Percentiles rank a stretch among this genome's conserved stretches.
Evolutionary conservation across 805 yeast species (phyloP).

Genomic region (Starmerella asiatica): DNA sequence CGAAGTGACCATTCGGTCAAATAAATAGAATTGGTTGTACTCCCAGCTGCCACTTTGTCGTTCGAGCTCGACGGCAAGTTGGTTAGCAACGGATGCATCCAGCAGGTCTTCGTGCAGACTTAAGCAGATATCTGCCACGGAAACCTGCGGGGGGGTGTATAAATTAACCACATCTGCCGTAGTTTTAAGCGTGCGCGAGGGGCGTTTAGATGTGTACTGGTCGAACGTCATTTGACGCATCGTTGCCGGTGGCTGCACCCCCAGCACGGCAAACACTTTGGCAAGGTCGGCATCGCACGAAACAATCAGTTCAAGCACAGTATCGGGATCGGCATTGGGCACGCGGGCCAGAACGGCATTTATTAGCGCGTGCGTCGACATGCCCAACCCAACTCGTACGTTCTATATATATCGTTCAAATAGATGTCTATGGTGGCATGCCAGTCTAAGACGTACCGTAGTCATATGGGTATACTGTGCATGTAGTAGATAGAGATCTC

Average conservation of each 20-base stretch:
- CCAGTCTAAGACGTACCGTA: too few relatives aligned
- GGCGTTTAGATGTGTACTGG: conserved; percentile 3
- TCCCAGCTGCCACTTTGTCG: conserved; percentile 32
- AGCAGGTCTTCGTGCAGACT: conserved; percentile 40
- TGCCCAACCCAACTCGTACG: neutral
- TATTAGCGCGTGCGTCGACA: conserved; percentile 19
- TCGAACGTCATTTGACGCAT: conserved; percentile 18
- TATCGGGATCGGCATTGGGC: conserved; percentile 33
- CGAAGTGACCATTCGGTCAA: conserved; percentile 48
- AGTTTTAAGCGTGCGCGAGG: conserved; percentile 6
- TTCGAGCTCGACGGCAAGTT: conserved; percentile 33
- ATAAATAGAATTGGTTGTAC: conserved; percentile 41
- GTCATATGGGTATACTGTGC: too few relatives aligned
- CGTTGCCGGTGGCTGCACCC: conserved; percentile 11
- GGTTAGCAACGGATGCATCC: conserved; percentile 37
- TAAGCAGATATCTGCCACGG: conserved; percentile 33
- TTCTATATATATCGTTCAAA: too few relatives aligned
- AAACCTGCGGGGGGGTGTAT: conserved; percentile 40
- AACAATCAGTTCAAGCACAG: conserved; percentile 38
- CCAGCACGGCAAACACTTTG: conserved; percentile 32
- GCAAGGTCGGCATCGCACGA: conserved; percentile 42
- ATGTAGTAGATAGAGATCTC: too few relatives aligned
- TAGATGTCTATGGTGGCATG: too few relatives aligned
- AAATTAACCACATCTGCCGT: conserved; percentile 25
- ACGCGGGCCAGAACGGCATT: conserved; percentile 24